These are phyloP conservation scores for Favolaschia claudopus DNA, from an alignment of 768 basidiomycete genomes.

Conservation along the genomic window DNA sequence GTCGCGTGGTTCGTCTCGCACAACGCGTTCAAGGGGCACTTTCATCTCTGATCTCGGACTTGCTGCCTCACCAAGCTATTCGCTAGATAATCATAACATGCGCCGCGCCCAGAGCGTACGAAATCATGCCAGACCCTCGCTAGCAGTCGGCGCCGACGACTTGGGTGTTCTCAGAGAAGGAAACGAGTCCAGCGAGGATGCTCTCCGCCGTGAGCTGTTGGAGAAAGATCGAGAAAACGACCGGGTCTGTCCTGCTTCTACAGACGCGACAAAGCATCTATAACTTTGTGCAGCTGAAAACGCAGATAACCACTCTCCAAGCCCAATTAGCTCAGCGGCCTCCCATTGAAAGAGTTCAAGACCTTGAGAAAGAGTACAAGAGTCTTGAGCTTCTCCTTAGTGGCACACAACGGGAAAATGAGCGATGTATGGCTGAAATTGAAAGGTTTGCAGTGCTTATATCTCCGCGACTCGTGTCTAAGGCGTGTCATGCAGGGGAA, in stretches of 20 bases:
- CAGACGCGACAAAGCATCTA: background rate
- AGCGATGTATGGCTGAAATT: slow-evolving; percentile 81
- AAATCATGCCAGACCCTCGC: slow-evolving; percentile 59
- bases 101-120: slow-evolving; percentile 72
- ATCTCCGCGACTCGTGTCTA: background rate
- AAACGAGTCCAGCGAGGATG: slow-evolving; percentile 66
- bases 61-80: too few species aligned
- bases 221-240: slow-evolving; percentile 78
- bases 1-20: slow-evolving; percentile 10
- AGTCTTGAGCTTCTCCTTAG: slow-evolving; percentile 79
- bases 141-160: slow-evolving; percentile 61
- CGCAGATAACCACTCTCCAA: slow-evolving; percentile 69
- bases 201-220: slow-evolving; percentile 66
- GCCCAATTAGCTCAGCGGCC: slow-evolving; percentile 72
- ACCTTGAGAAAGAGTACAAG: slow-evolving; percentile 74
- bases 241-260: slow-evolving; percentile 49
- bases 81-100: too few species aligned
- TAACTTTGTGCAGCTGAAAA: slow-evolving; percentile 66
- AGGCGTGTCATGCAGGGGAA: slow-evolving; percentile 50
- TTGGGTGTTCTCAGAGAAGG: slow-evolving; percentile 66
- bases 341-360: slow-evolving; percentile 69
- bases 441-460: slow-evolving; percentile 59
- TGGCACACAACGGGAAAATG: slow-evolving; percentile 87
- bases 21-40: background rate
- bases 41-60: background rate